Evolutionary conservation across 805 yeast species (phyloP), one percentile per base, ranked within the genome.

Genomic region (Wickerhamiella brachini): DNA sequence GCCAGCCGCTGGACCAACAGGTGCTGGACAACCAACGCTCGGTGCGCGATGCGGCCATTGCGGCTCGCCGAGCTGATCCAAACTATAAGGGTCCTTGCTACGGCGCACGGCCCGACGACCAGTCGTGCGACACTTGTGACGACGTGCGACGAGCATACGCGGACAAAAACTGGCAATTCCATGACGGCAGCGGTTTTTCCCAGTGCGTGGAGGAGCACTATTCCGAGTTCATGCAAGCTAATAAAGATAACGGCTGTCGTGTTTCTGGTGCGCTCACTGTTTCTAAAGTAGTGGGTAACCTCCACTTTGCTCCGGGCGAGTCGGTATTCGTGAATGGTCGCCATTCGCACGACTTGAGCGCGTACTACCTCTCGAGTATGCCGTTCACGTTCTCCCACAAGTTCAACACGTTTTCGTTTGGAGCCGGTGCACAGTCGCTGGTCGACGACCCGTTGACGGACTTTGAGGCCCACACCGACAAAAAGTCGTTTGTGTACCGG

Each of bases 241-340:
- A 82, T 59, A 68, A 85, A 49, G 63, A 72, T 52, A 95, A 90
- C 68, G 98, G 98, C 24, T 93, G 98, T 68, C 76, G 95, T 56
- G 73, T 93, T 42, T 74, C 76, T 55, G 98, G 98, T 29, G 72
- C 76, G 21, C 82, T 94, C 6, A 71, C 78, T 58, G 78, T 93
- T 62, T 85, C 85, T 67, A 79, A 95, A 68, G 83, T 93, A 44
- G 81, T 83, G 21, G 98, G 98, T 47, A 84, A 86, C 61, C 69
- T 93, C 56, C 97, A 93, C 70, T 88, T 93, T 73, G 96, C 97
- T 1, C 97, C 98, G 3, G 98, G 98, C 42, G 79, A 83, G 23
- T 80, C 94, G 1, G 74, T 72, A 60, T 76, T 81, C 41, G 65
- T 68, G 52, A 66, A 69, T 9, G 74, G 75, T 48, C 57, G 53